Evolutionary conservation across 805 yeast genomes (phyloP).

Genomic region (Pichia phayaonensis): DNA sequence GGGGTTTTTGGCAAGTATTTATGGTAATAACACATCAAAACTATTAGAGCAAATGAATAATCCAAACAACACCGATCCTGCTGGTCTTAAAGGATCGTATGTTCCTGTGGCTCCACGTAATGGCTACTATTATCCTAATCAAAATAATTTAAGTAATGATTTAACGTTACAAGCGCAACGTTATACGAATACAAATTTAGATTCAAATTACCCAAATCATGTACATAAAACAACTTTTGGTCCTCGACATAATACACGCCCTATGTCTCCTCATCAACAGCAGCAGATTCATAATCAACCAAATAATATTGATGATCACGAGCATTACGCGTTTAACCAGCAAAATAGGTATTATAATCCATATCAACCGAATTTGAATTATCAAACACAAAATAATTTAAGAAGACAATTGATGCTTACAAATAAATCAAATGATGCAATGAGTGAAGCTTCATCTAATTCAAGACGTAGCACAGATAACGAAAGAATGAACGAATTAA

Average conservation of each 20-base stretch:
- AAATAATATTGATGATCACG: not conserved
- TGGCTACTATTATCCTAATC: conserved; percentile 7
- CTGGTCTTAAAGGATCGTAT: conserved; percentile 14
- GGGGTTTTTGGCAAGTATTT: conserved; percentile 77
- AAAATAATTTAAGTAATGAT: not conserved
- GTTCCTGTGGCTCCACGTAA: conserved; percentile 1
- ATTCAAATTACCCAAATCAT: not conserved
- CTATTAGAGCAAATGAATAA: conserved; percentile 22
- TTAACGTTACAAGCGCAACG: not conserved
- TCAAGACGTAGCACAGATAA: conserved; percentile 6
- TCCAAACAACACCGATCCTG: conserved; percentile 12
- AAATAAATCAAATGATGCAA: conserved; percentile 16
- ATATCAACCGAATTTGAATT: too few relatives aligned
- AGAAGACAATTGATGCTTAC: conserved; percentile 23
- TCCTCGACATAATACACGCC: not conserved
- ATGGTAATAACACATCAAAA: conserved; percentile 52
- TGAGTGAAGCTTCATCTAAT: not conserved
- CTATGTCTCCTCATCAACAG: not conserved
- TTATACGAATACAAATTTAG: not conserved
- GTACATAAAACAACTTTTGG: not conserved
- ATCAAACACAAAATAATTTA: not conserved
- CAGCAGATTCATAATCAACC: conserved; percentile 6
- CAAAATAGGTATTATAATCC: not conserved
- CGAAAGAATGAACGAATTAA: conserved; percentile 1
- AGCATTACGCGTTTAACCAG: not conserved